phyloP scores from a whole-genome alignment of 2,329 filamentous ascomycete species.

The Pseudocercospora cruenta region DNA sequence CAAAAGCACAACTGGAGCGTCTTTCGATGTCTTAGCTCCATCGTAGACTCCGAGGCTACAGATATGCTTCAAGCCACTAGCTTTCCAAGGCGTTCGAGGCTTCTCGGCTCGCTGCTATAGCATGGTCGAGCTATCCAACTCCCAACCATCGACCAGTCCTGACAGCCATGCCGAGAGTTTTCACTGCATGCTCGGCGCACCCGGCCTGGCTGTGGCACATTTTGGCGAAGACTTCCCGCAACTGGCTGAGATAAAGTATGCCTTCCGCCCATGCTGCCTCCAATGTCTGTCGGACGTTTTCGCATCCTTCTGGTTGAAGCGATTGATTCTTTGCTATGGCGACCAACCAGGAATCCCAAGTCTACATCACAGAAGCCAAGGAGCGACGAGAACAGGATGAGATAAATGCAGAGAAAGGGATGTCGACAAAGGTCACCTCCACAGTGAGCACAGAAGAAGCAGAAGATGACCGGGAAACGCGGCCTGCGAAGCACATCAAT shows the following conservation, averaged over 20 bases:
- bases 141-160: background rate
- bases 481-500: conserved; percentile 13
- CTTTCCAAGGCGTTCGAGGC: background rate
- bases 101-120: background rate
- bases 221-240: background rate
- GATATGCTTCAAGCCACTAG: conserved; percentile 2
- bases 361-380: background rate
- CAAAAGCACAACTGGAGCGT: background rate
- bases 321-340: background rate
- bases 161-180: background rate
- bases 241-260: background rate
- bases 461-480: conserved; percentile 10
- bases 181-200: background rate
- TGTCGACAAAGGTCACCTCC: background rate
- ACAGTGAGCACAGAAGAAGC: background rate
- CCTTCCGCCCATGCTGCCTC: background rate
- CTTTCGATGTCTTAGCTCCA: background rate
- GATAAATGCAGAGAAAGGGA: background rate
- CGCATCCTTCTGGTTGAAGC: background rate
- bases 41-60: background rate
- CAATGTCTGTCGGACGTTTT: background rate
- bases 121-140: background rate
- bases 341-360: background rate
- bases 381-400: conserved; percentile 2
- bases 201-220: background rate